phyloP scores from a whole-genome alignment of 768 basidiomycete genomes.

The Tremella mesenterica region DNA sequence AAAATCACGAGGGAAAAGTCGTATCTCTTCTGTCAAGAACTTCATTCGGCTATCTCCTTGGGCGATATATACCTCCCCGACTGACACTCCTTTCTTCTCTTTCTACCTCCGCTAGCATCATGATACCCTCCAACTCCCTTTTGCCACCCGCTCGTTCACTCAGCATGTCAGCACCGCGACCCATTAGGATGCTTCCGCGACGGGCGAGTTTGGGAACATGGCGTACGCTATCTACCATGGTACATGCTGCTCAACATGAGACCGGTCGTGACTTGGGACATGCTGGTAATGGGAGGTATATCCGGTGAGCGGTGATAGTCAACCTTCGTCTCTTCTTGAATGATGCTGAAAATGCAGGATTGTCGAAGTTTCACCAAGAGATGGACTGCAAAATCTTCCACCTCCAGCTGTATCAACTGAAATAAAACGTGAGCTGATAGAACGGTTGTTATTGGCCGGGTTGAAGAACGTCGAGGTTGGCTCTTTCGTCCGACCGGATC shows the following conservation, averaged over 20 bases:
- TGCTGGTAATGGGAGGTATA: constrained; percentile 6
- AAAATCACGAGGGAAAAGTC: too few relatives aligned
- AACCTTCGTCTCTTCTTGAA: not conserved
- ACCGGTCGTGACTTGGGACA: not conserved
- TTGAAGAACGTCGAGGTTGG: constrained; percentile 67
- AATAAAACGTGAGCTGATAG: constrained; percentile 70
- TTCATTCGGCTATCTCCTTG: too few relatives aligned
- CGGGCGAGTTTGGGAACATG: not conserved
- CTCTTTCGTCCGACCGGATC: constrained; percentile 85
- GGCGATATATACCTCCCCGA: too few relatives aligned
- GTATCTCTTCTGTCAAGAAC: too few relatives aligned
- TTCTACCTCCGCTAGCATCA: not conserved
- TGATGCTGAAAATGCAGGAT: constrained; percentile 47
- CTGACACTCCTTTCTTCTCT: not conserved
- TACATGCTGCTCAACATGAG: not conserved
- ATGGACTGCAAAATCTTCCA: constrained; percentile 80
- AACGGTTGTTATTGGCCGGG: constrained; percentile 62
- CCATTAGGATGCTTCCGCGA: not conserved
- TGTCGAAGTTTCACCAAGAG: constrained; percentile 83
- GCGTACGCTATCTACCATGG: not conserved
- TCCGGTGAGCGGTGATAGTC: constrained; percentile 11
- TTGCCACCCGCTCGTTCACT: not conserved
- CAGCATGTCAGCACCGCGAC: not conserved
- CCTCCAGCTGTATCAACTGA: constrained; percentile 61
- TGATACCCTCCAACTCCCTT: not conserved